phyloP scores from a whole-genome alignment of 352 stramenopile species.

The Phytophthora capsici region DNA sequence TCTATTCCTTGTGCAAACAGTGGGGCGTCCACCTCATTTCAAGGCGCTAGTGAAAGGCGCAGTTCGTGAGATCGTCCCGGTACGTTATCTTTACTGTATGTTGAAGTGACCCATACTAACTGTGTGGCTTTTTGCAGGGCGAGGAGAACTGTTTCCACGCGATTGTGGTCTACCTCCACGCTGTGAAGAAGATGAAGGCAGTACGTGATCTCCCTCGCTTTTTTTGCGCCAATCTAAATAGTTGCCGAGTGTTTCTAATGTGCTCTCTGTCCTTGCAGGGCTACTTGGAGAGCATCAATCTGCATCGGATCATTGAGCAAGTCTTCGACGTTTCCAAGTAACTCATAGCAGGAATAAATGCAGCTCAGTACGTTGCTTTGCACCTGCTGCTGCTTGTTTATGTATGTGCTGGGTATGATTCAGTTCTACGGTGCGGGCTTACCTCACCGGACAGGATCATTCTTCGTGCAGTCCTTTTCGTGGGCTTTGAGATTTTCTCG shows the following conservation, averaged over 20 bases:
- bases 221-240: background rate
- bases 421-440: background rate
- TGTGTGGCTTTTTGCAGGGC: conserved; percentile 43
- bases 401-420: conserved; percentile 4
- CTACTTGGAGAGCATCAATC: conserved; percentile 89
- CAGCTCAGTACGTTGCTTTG: conserved; percentile 19
- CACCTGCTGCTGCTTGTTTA: conserved; percentile 18
- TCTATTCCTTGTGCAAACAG: conserved; percentile 80
- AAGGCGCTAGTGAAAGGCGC: conserved; percentile 80
- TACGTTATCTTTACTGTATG: conserved; percentile 33
- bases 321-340: conserved; percentile 89
- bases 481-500: conserved; percentile 76
- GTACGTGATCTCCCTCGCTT: conserved; percentile 39
- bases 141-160: conserved; percentile 88
- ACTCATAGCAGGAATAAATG: conserved; percentile 24
- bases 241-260: background rate
- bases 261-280: conserved; percentile 41
- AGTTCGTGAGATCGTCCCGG: conserved; percentile 85
- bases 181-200: conserved; percentile 87
- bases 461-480: conserved; percentile 65
- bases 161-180: conserved; percentile 85
- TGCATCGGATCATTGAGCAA: conserved; percentile 85
- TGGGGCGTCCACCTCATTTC: conserved; percentile 79
- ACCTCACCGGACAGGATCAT: conserved; percentile 21
- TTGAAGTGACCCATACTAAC: conserved; percentile 1